phyloP scores from a whole-genome alignment of 257 asterid species.

The Nicotiana attenuata region DNA sequence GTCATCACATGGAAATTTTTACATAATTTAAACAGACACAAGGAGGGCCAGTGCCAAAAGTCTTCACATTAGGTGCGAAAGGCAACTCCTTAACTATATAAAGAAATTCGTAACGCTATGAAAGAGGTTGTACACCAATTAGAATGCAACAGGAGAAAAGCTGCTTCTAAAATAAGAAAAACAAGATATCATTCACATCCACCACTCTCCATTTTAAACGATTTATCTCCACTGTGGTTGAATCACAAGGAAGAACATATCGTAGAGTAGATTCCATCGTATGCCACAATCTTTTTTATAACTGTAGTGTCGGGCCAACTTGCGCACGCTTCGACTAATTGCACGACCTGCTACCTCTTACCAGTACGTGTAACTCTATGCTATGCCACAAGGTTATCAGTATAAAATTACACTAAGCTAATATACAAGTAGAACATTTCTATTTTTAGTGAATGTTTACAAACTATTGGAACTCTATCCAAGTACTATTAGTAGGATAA shows the following conservation, averaged over 20 bases:
- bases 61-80: constrained; percentile 5
- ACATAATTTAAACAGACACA: background rate
- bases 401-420: background rate
- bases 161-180: background rate
- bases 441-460: background rate
- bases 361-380: too few relatives aligned
- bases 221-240: background rate
- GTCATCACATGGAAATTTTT: background rate
- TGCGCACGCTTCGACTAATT: too few relatives aligned
- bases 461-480: background rate
- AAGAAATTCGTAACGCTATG: background rate
- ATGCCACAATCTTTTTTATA: background rate
- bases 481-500: background rate
- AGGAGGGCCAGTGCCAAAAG: background rate
- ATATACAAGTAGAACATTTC: background rate
- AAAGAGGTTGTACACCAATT: background rate
- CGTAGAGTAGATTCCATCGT: background rate
- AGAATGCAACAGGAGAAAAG: background rate
- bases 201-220: background rate
- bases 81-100: background rate
- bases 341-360: too few relatives aligned
- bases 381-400: background rate
- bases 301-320: too few relatives aligned
- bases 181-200: background rate
- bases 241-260: background rate